Base-by-base conservation (phyloP, 306 rosid species). In the Gillenia trifoliata region DNA sequence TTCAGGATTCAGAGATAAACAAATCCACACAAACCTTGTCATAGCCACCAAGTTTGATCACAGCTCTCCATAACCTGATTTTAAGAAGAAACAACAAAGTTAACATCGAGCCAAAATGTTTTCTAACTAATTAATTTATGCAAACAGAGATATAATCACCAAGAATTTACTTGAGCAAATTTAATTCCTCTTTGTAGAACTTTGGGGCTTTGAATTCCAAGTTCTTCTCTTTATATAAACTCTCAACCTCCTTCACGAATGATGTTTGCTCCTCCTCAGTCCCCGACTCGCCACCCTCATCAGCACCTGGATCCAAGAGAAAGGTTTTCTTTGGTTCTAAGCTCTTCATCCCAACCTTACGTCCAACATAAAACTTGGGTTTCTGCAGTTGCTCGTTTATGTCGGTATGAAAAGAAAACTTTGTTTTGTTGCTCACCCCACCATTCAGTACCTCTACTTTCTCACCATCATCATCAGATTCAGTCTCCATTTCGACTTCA, bases 141-240 rank as follows among this genome's bases (percentile, higher is more conserved):
- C 71, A 69, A 61, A 34, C 47, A 66, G 30, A 68, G 52, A 19
- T 26, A 64, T 47, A 50, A 65, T 64, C 63, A 75, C 52, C 41
- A 52, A 59, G 59, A 75, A 49, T 28, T 66, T 75, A 90, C 95
- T 90, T 90, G 36, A 90, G 95, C 85, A 91, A 86, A 77, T 90
- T 90, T 69, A 90, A 81, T 67, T 85, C 86, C 86, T 86, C 95
- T 78, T 87, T 91, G 77, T 90, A 90, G 76, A 90, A 90, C 80
- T 90, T 90, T 13, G 95, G 92, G 75, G 89, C 84, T 75, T 90
- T 90, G 84, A 87, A 90, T 73, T 90, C 95, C 92, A 87, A 74
- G 88, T 88, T 71, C 79, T 84, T 86, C 83, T 87, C 92, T 78
- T 82, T 87, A 75, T 87, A 87, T 75, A 89, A 82, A 56, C 66